Evolutionary conservation across 2,329 filamentous ascomycete genomes (phyloP).

Genomic region (Talaromyces piceae): DNA sequence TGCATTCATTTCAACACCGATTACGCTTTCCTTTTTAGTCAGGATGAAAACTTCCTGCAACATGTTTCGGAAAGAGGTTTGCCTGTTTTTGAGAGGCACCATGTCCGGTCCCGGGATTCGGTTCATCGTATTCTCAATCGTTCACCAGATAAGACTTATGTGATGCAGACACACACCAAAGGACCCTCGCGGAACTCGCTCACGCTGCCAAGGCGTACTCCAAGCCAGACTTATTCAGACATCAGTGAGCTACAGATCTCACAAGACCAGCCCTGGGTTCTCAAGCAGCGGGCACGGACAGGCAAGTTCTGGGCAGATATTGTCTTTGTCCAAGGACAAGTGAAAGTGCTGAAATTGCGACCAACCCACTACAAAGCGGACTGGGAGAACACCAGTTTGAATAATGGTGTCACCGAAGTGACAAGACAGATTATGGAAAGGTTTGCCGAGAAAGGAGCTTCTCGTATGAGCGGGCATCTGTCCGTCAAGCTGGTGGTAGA

Average conservation of each 20-base stretch:
- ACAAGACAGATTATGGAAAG: slow-evolving; percentile 60
- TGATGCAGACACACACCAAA: slow-evolving; percentile 54
- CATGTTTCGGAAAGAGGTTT: slow-evolving; percentile 50
- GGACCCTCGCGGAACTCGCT: slow-evolving; percentile 54
- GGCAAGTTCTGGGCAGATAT: slow-evolving; percentile 66
- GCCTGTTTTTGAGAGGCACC: slow-evolving; percentile 45
- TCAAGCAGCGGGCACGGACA: slow-evolving; percentile 61
- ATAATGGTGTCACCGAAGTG: slow-evolving; percentile 48
- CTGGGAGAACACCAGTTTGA: slow-evolving; percentile 52
- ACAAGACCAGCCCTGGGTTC: slow-evolving; percentile 51
- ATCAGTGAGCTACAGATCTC: slow-evolving; percentile 51
- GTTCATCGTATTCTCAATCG: slow-evolving; percentile 47
- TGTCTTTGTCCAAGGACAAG: slow-evolving; percentile 56
- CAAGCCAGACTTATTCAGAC: slow-evolving; percentile 48
- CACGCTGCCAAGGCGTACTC: slow-evolving; percentile 50
- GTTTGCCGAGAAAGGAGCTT: slow-evolving; percentile 46
- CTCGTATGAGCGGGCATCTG: slow-evolving; percentile 59
- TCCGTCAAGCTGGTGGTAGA: slow-evolving; percentile 64
- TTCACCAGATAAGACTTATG: slow-evolving; percentile 45
- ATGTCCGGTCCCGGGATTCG: slow-evolving; percentile 48
- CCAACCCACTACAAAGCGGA: slow-evolving; percentile 53
- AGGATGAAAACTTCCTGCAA: slow-evolving; percentile 59
- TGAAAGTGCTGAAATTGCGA: slow-evolving; percentile 62
- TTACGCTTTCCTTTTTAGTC: slow-evolving; percentile 52
- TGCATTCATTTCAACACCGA: slow-evolving; percentile 57